phyloP scores from a whole-genome alignment of 139 green algal species.

The Coelastrella sp. region DNA sequence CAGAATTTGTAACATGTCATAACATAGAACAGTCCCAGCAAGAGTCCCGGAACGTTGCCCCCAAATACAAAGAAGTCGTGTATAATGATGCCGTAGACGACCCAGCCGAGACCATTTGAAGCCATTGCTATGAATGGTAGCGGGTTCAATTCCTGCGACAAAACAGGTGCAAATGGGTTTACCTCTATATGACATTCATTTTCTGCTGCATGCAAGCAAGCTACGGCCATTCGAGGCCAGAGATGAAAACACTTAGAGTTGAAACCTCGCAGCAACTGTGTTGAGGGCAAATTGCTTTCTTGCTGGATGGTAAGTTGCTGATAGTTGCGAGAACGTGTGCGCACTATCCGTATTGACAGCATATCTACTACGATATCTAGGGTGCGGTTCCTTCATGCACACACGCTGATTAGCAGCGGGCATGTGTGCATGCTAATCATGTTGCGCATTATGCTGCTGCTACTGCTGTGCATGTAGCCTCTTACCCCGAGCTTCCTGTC shows the following conservation, averaged over 20 bases:
- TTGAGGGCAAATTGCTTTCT: no score
- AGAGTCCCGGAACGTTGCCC: not conserved
- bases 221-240: no score
- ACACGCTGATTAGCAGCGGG: no score
- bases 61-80: conserved; percentile 11
- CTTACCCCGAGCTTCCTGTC: conserved; percentile 4
- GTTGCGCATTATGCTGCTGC: not conserved
- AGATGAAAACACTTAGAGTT: no score
- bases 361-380: no score
- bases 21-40: conserved; percentile 17
- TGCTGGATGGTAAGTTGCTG: no score
- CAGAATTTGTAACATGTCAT: conserved; percentile 14
- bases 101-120: not conserved
- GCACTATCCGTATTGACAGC: no score
- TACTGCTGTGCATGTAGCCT: not conserved
- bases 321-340: no score
- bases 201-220: no score
- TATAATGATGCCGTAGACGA: not conserved
- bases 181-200: not conserved
- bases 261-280: no score
- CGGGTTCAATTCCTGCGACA: conserved; percentile 9
- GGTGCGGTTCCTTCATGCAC: no score
- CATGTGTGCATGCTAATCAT: not conserved
- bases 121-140: conserved; percentile 16
- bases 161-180: not conserved